These are phyloP conservation scores for Tylopilus subfusipes DNA, from an alignment of 768 basidiomycete genomes.

Conservation along the genomic window DNA sequence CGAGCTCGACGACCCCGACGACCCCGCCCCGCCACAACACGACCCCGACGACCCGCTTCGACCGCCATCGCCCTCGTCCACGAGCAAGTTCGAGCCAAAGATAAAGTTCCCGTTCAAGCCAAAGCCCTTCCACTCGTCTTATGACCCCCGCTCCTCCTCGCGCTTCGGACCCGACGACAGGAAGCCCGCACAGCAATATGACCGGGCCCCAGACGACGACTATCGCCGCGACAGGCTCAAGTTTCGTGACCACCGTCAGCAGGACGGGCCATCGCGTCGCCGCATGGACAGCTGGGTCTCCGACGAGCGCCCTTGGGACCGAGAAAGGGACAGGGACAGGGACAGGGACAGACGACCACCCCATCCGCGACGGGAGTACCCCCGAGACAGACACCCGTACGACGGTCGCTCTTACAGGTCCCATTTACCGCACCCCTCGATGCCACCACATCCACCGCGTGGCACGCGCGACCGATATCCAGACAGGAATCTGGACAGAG, in stretches of 20 bases:
- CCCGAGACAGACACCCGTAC: constrained; percentile 22
- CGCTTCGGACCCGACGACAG: constrained; percentile 29
- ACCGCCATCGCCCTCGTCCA: constrained; percentile 31
- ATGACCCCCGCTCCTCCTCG: constrained; percentile 31
- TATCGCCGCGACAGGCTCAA: constrained; percentile 31
- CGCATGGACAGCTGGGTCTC: constrained; percentile 25
- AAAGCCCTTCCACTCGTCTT: constrained; percentile 9
- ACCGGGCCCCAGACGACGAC: constrained; percentile 46
- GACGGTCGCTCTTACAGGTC: constrained; percentile 21
- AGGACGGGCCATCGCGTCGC: constrained; percentile 17
- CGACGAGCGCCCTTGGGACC: constrained; percentile 23
- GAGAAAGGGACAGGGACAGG: constrained; percentile 14
- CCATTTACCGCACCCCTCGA: constrained; percentile 1
- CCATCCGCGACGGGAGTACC: constrained; percentile 17
- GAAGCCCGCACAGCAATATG: constrained; percentile 30
- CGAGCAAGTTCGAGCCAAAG: constrained; percentile 39
- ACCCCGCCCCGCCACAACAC: constrained; percentile 10
- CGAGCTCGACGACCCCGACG: constrained; percentile 63
- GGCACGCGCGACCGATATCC: constrained; percentile 24
- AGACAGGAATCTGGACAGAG: constrained; percentile 24
- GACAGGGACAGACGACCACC: constrained; percentile 28
- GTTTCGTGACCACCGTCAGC: constrained; percentile 21
- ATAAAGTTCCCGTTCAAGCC: constrained; percentile 78
- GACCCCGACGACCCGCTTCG: constrained; percentile 21
- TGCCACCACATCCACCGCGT: constrained; percentile 14